Base-by-base conservation (phyloP, 2,329 filamentous ascomycete genomes). In the Ambrosiella beaveri region DNA sequence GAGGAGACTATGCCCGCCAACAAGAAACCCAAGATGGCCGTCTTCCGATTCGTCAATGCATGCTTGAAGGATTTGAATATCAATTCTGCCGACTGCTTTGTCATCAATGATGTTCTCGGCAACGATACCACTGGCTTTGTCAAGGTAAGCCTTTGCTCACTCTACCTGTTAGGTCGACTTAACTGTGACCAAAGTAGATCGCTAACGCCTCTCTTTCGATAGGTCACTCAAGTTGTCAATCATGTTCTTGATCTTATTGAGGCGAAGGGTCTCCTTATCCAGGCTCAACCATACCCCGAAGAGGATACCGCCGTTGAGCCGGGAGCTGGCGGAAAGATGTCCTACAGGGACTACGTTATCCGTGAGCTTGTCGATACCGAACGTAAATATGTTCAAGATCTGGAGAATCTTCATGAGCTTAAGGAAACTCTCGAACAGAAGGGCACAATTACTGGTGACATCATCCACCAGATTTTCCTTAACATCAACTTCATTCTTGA, bases 101-200 rank as follows among this genome's bases (percentile, higher is more conserved):
- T 95, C 65, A 85, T 98, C 64, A 86, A 82, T 59, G 91, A 98
- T 70, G 74, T 97, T 51, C 90, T 93, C 70, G 88, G 88, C 57
- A 88, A 90, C 65, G 94, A 96, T 70, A 98, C 93, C 1, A 96
- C 88, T 50, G 93, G 93, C 2, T 97, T 98, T 68, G 89, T 96
- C 64, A 97, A 97, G 79, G 87, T 88, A 68, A 61, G 72, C 67
- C 9, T 9, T 35, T 39, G 52, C 17, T 57, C 4, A 49, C 15
- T 12, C n/a, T 19, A 12, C 38, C 39, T 56, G 50, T 45, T 55
- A 6, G n/a, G 19, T 52, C 12, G 4, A 17, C 11, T 36, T 38
- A 4, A 17, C 2, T 40, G 9, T 57, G 38, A 50, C 49, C 13
- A 38, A 54, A 27, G n/a, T 17, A 35, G 8, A 35, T 35, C 45